Conservation (phyloP, 1,284 basidiomycete species). For the Cutaneotrichosporon mucoides region DNA sequence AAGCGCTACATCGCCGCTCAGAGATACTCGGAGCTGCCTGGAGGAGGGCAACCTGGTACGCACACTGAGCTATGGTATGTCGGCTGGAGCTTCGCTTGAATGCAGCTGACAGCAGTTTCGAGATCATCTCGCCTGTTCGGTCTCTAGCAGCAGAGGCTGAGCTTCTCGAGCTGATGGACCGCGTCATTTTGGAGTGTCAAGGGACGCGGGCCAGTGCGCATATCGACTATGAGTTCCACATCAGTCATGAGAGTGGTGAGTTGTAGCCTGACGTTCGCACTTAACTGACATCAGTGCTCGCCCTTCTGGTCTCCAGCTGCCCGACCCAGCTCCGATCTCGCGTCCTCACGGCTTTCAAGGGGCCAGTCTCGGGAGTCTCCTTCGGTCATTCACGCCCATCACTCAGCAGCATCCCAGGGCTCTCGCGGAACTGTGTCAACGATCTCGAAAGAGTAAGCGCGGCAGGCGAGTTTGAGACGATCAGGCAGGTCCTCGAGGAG, state of each 20-base stretch:
- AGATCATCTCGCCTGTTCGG: slow-evolving; percentile 47
- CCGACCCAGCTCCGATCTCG: slow-evolving; percentile 30
- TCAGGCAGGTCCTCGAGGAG: slow-evolving; percentile 28
- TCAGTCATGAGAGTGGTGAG: slow-evolving; percentile 43
- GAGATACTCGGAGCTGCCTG: slow-evolving; percentile 53
- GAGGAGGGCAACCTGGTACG: slow-evolving; percentile 44
- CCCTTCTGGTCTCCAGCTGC: slow-evolving; percentile 35
- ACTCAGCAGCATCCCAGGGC: slow-evolving; percentile 26
- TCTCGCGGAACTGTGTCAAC: slow-evolving; percentile 33
- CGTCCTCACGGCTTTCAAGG: slow-evolving; percentile 38
- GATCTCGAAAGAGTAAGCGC: slow-evolving; percentile 47
- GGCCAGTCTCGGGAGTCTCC: slow-evolving; percentile 23
- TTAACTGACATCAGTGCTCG: slow-evolving; percentile 28
- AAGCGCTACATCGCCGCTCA: slow-evolving; percentile 84
- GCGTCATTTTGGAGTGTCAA: slow-evolving; percentile 44
- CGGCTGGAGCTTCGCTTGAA: background rate
- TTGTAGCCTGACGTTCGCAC: background rate
- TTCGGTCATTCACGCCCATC: slow-evolving; percentile 24
- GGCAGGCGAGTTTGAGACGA: slow-evolving; percentile 32
- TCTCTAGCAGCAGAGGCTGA: slow-evolving; percentile 48
- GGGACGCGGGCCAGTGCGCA: slow-evolving; percentile 32
- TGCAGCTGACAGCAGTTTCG: slow-evolving; percentile 32
- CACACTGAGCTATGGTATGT: slow-evolving; percentile 42
- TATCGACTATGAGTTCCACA: slow-evolving; percentile 47
- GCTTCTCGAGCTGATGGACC: slow-evolving; percentile 46